These are phyloP conservation scores for Penicillium sp. DNA, from an alignment of 2,329 filamentous ascomycete species.

Conservation along the genomic window DNA sequence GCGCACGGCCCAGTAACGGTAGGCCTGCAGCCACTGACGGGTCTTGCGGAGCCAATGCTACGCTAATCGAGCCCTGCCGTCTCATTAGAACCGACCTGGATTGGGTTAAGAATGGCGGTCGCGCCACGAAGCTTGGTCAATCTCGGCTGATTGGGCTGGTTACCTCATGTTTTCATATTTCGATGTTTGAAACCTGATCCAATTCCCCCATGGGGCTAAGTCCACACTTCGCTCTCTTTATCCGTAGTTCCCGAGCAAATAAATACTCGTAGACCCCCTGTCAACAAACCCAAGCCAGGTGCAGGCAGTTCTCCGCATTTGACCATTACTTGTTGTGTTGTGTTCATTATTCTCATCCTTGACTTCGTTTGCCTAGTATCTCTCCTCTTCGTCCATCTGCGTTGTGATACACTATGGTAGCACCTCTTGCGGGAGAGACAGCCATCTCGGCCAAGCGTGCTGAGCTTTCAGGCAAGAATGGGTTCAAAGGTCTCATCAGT, in stretches of 20 bases:
- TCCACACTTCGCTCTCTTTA: neutral
- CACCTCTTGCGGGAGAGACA: slow-evolving; percentile 16
- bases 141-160: slow-evolving; percentile 4
- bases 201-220: slow-evolving; percentile 6
- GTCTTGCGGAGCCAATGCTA: neutral
- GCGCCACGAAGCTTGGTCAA: slow-evolving; percentile 7
- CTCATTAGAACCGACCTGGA: neutral
- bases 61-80: slow-evolving; percentile 5
- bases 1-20: neutral
- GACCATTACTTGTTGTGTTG: too few relatives aligned
- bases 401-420: slow-evolving; percentile 13
- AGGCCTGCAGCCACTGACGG: neutral
- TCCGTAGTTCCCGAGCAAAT: slow-evolving; percentile 8
- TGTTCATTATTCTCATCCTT: too few relatives aligned
- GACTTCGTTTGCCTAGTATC: neutral
- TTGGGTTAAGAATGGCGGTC: neutral
- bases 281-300: neutral
- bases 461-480: slow-evolving; percentile 40
- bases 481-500: slow-evolving; percentile 51
- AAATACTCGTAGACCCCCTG: slow-evolving; percentile 11
- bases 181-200: neutral
- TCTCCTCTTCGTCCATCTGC: neutral
- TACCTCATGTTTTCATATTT: neutral
- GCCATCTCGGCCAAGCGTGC: slow-evolving; percentile 37
- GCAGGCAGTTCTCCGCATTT: neutral